Base-by-base conservation (phyloP, 2,329 filamentous ascomycete species). In the Rhynchosporium agropyri region DNA sequence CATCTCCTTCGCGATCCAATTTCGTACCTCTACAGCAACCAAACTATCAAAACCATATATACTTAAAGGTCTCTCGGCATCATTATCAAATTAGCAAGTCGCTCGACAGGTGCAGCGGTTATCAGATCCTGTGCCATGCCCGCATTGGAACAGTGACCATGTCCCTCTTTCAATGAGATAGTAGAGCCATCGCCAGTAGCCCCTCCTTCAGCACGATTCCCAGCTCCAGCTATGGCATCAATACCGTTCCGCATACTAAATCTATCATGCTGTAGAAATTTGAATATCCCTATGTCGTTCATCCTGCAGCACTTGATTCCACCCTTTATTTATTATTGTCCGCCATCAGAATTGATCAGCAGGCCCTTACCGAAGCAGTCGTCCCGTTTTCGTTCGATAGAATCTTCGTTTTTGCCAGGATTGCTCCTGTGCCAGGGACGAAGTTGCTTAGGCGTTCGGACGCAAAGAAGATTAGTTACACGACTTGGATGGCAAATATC, bases 11-110 rank as follows among this genome's bases (percentile, higher is more conserved):
- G 75, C 68, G 0, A 83, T 73, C 80, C 81, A 83, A 65, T 78
- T 82, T 15, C 81, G 76, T 4, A 83, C 72, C 9, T 78, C 79
- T 28, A 83, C 79, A 1, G 81, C 81, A 7, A 82, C 78, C 8
- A 84, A 74, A 0, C 79, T 82, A 71, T 84, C 81, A 5, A 83
- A 78, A 0, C 81, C 81, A 58, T 81, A 82, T 7, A 13, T 38
- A 33, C 38, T 58, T 26, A 58, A 49, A 12, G 29, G 69, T 38
- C 71, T 69, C 0, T 28, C n/a, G 28, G 20, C 29, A 46, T 29
- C 42, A 49, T 49, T 28, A 61, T 43, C 20, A 53, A 15, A 13
- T 43, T 43, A 6, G 46, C 46, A 8, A 60, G 31, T 3, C 31
- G 33, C 15, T 60, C 42, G 4, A 51, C 57, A 2, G 51, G 12